A percentile compares a stretch with the other conserved stretches of the same genome.
phyloP scores from a whole-genome alignment of 345 rosid species.

The Pistacia vera region DNA sequence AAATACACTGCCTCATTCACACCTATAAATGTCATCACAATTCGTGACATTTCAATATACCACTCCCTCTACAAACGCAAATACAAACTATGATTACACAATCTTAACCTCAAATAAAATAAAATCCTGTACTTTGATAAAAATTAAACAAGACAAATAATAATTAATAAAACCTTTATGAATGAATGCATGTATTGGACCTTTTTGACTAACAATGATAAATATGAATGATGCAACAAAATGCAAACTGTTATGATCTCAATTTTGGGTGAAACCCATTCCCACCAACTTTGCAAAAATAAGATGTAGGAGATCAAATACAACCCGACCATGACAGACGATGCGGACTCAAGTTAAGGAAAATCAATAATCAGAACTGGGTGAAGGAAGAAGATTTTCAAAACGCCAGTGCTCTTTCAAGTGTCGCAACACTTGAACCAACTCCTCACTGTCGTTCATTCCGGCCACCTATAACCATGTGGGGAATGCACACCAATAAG shows the following conservation, averaged over 20 bases:
- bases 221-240: conserved; percentile 37
- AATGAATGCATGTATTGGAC: conserved; percentile 39
- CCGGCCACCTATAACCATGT: conserved; percentile 16
- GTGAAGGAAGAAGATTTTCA: conserved; percentile 12
- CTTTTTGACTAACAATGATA: conserved; percentile 12
- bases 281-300: conserved; percentile 16
- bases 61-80: conserved; percentile 12
- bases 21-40: conserved; percentile 21
- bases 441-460: conserved; percentile 16
- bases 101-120: neutral
- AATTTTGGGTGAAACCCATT: conserved; percentile 28
- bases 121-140: conserved; percentile 3
- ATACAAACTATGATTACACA: conserved; percentile 27
- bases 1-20: conserved; percentile 17
- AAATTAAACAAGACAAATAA: neutral
- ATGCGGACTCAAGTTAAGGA: conserved; percentile 25
- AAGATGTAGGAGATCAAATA: conserved; percentile 9
- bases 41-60: conserved; percentile 15
- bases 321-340: conserved; percentile 28
- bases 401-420: conserved; percentile 23
- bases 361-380: conserved; percentile 19
- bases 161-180: conserved; percentile 18
- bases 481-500: conserved; percentile 8
- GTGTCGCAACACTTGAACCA: conserved; percentile 22
- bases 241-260: conserved; percentile 30